These are phyloP conservation scores for Monotropa hypopitys DNA, from an alignment of 179 eudicot genomes.

Conservation along the genomic window DNA sequence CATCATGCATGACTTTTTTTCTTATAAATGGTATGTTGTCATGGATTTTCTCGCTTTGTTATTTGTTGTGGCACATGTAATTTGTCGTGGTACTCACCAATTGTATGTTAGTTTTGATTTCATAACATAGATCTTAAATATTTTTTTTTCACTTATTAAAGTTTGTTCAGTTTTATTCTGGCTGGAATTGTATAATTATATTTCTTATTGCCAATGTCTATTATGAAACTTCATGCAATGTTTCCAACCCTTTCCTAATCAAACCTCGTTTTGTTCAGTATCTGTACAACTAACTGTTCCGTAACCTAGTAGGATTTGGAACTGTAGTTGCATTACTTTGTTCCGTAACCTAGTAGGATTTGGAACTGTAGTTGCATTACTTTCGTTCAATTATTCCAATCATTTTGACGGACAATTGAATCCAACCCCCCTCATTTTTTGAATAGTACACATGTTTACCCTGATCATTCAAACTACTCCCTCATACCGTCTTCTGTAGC, in stretches of 20 bases:
- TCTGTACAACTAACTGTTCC: background rate
- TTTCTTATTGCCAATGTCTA: background rate
- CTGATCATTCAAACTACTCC: background rate
- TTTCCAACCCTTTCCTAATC: background rate
- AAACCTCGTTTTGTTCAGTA: background rate
- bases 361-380: background rate
- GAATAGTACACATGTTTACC: background rate
- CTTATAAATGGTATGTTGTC: background rate
- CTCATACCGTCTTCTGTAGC: conserved; percentile 28
- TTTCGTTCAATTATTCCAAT: background rate
- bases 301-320: background rate
- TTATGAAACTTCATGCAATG: background rate
- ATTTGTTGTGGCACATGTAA: background rate
- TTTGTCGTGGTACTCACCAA: background rate
- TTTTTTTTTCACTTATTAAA: background rate
- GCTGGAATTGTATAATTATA: background rate
- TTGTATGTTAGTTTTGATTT: background rate
- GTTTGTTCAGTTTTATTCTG: background rate
- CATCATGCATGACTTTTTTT: background rate
- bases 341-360: background rate
- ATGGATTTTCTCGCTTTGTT: background rate
- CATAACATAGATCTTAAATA: background rate
- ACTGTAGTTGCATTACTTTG: background rate
- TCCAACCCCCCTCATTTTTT: background rate
- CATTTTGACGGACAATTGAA: background rate